A percentile compares a stretch with the other conserved stretches of the same genome.
These are phyloP conservation scores for Suillus cothurnatus DNA, from an alignment of 768 basidiomycete species.

Conservation along the genomic window DNA sequence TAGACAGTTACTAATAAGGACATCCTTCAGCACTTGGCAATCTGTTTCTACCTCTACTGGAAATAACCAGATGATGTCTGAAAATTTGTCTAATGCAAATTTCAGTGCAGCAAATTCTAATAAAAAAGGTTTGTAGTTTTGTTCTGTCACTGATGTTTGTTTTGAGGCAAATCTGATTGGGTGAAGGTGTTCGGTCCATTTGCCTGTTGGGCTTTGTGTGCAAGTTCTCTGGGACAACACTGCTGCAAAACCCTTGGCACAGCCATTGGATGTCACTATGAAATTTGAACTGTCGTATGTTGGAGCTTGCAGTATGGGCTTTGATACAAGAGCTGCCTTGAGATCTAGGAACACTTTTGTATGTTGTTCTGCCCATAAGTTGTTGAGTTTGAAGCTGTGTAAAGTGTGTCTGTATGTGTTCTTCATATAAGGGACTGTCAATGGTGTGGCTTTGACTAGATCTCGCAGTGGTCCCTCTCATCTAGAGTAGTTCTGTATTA, in stretches of 20 bases:
- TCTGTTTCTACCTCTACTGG: no score
- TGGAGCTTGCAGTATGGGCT: constrained; percentile 19
- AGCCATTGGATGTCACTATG: constrained; percentile 24
- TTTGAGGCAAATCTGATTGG: no score
- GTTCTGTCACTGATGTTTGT: no score
- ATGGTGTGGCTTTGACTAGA: constrained; percentile 20
- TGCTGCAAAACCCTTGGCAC: constrained; percentile 21
- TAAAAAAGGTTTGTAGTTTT: no score
- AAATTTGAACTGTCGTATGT: constrained; percentile 19
- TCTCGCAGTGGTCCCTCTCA: constrained; percentile 35
- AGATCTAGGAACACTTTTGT: background rate
- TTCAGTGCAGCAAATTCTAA: no score
- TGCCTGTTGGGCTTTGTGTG: background rate
- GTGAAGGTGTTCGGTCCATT: no score
- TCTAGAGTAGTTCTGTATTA: constrained; percentile 38
- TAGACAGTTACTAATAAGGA: constrained; percentile 26
- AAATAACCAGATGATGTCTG: no score
- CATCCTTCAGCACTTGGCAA: no score
- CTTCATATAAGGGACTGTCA: constrained; percentile 24
- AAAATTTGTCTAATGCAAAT: no score
- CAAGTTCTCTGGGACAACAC: constrained; percentile 16
- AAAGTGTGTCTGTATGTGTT: constrained; percentile 29
- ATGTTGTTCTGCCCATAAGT: background rate
- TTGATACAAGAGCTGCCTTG: background rate
- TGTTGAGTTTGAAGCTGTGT: constrained; percentile 15